A percentile compares a stretch with the other conserved stretches of the same genome.
phyloP scores from a whole-genome alignment of 805 yeast species.

The Yarrowia hollandica region DNA sequence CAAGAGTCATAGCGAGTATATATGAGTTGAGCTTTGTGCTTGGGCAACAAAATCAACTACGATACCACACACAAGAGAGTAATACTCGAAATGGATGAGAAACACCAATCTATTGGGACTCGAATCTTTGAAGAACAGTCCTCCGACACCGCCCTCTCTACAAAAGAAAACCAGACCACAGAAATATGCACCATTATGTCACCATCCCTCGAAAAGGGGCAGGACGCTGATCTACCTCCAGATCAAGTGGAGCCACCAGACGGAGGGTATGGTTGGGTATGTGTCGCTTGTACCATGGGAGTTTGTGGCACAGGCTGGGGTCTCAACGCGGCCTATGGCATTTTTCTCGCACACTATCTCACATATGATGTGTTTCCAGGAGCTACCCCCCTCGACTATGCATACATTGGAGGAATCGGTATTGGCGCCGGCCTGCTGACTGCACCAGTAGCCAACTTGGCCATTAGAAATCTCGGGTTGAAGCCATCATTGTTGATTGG shows the following conservation, averaged over 20 bases:
- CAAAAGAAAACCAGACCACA: neutral
- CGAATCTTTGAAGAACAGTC: neutral
- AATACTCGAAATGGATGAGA: too few species aligned
- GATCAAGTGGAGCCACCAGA: constrained; percentile 22
- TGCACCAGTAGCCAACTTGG: constrained; percentile 15
- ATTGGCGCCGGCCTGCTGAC: constrained; percentile 11
- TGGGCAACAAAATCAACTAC: too few species aligned
- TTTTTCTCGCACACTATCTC: constrained; percentile 26
- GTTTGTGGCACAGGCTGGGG: constrained; percentile 28
- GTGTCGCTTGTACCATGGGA: constrained; percentile 26
- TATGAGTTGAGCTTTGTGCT: too few species aligned
- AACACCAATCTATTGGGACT: too few species aligned
- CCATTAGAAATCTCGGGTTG: constrained; percentile 21
- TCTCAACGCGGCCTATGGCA: constrained; percentile 27
- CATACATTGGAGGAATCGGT: constrained; percentile 26
- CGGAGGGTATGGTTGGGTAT: constrained; percentile 29
- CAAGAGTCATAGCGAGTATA: neutral
- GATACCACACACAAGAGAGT: too few species aligned
- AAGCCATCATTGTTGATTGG: constrained; percentile 21
- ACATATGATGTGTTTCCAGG: constrained; percentile 26
- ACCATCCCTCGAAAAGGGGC: neutral
- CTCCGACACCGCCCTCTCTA: neutral
- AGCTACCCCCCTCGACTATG: constrained; percentile 20
- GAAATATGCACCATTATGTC: constrained; percentile 17
- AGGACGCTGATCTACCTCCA: neutral